Percentiles rank a stretch among this genome's conserved stretches.
Conservation (phyloP, 2,329 filamentous ascomycete species). For the Penicillium digitatum region DNA sequence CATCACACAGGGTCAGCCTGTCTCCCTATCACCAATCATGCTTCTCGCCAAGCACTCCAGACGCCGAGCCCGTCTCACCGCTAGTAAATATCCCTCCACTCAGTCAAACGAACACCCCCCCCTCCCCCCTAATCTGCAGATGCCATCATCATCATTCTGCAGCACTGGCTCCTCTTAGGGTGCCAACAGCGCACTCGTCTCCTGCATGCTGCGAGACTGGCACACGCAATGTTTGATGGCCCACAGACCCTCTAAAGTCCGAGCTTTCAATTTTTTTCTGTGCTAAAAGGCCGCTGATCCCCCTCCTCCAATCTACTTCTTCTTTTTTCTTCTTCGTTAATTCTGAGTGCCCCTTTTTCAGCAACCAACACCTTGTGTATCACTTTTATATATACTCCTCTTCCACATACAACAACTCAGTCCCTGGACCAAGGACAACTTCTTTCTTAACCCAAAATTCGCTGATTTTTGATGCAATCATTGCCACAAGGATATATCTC, state of each 20-base stretch:
- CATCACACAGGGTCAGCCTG: slow-evolving; percentile 23
- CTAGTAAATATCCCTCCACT: slow-evolving; percentile 22
- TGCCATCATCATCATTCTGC: slow-evolving; percentile 21
- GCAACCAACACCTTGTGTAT: neutral
- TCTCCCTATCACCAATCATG: slow-evolving; percentile 18
- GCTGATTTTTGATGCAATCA: slow-evolving; percentile 23
- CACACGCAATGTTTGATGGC: slow-evolving; percentile 22
- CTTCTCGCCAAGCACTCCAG: slow-evolving; percentile 16
- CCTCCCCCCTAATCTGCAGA: slow-evolving; percentile 13
- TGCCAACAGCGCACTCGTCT: slow-evolving; percentile 20
- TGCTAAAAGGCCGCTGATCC: slow-evolving; percentile 25
- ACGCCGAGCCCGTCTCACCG: slow-evolving; percentile 23
- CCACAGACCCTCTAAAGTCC: slow-evolving; percentile 14
- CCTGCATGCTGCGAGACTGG: slow-evolving; percentile 20
- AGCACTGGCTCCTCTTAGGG: slow-evolving; percentile 16
- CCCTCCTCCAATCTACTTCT: slow-evolving; percentile 8
- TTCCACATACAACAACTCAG: neutral
- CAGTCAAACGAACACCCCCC: slow-evolving; percentile 15
- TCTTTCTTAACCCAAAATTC: slow-evolving; percentile 8
- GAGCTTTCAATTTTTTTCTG: slow-evolving; percentile 14
- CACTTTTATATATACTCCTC: neutral
- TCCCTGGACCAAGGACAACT: slow-evolving; percentile 16
- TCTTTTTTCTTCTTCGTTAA: slow-evolving; percentile 16
- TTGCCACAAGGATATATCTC: slow-evolving; percentile 29
- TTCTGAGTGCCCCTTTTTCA: slow-evolving; percentile 17